Percentiles rank a stretch among this genome's conserved stretches.
These are phyloP conservation scores for Salix exigua DNA, from an alignment of 345 rosid genomes.

Conservation along the genomic window DNA sequence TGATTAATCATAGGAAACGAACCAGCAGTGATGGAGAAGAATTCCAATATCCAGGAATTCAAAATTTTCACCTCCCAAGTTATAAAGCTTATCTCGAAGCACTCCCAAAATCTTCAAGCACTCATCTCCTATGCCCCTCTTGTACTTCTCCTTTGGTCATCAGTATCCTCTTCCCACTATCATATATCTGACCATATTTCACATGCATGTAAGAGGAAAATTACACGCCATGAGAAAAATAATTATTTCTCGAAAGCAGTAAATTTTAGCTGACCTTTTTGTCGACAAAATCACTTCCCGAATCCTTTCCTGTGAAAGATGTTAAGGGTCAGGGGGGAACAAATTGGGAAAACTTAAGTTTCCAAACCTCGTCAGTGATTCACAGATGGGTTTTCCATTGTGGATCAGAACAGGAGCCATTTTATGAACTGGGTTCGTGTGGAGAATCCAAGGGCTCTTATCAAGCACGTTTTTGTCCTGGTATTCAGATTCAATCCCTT, in stretches of 20 bases:
- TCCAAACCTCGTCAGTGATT: conserved; percentile 15
- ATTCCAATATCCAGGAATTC: conserved; percentile 12
- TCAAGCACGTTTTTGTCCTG: conserved; percentile 6
- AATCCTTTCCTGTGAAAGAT: conserved; percentile 10
- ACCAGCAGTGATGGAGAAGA: neutral
- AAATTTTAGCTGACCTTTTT: neutral
- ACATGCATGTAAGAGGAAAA: no score
- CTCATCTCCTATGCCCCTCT: conserved; percentile 2
- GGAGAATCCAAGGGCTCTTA: conserved; percentile 13
- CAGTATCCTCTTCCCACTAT: neutral
- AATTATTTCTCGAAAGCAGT: no score
- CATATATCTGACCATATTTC: no score
- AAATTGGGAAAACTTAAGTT: neutral
- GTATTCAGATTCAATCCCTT: neutral
- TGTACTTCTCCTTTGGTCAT: conserved; percentile 2
- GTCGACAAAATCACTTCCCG: conserved; percentile 13
- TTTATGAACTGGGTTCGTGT: conserved; percentile 10
- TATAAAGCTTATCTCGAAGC: neutral
- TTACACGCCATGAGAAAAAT: no score
- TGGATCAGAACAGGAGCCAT: no score
- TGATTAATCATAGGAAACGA: no score
- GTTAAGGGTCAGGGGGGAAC: conserved; percentile 11
- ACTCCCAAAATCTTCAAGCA: conserved; percentile 3
- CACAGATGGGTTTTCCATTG: conserved; percentile 4
- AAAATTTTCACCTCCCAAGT: conserved; percentile 6